A percentile compares a stretch with the other conserved stretches of the same genome.
These are phyloP conservation scores for Alternaria alternata DNA, from an alignment of 2,329 filamentous ascomycete species.

Conservation along the genomic window DNA sequence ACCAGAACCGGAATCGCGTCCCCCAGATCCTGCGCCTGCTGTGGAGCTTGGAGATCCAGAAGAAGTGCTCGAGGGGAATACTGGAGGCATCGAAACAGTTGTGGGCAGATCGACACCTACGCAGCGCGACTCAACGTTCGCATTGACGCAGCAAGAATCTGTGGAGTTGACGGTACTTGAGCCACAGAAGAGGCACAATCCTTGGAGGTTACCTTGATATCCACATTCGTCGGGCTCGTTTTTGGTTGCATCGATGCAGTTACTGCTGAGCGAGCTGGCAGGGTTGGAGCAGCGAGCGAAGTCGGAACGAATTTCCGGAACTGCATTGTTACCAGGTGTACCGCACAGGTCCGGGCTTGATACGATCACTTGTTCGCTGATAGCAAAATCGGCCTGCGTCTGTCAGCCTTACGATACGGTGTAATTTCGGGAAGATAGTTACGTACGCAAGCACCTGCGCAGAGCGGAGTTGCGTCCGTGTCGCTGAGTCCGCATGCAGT, in stretches of 20 bases:
- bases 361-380: slow-evolving; percentile 86
- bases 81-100: slow-evolving; percentile 66
- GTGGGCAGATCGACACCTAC: slow-evolving; percentile 78
- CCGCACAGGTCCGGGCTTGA: slow-evolving; percentile 77
- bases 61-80: slow-evolving; percentile 67
- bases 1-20: slow-evolving; percentile 51
- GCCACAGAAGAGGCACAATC: slow-evolving; percentile 87
- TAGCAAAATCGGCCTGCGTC: slow-evolving; percentile 76
- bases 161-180: slow-evolving; percentile 87
- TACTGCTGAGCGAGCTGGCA: slow-evolving; percentile 75
- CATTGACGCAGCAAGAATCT: slow-evolving; percentile 91
- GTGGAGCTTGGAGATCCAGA: slow-evolving; percentile 60
- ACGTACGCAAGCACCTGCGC: slow-evolving; percentile 86
- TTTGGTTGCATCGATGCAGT: slow-evolving; percentile 76
- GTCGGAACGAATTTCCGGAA: slow-evolving; percentile 84
- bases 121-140: slow-evolving; percentile 77
- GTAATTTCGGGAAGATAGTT: neutral
- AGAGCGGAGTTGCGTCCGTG: slow-evolving; percentile 76
- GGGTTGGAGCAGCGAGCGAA: slow-evolving; percentile 90
- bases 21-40: slow-evolving; percentile 30
- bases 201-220: slow-evolving; percentile 73
- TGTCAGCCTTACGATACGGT: slow-evolving; percentile 40
- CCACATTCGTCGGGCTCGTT: slow-evolving; percentile 93
- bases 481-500: slow-evolving; percentile 70
- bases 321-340: slow-evolving; percentile 69